Evolutionary conservation across 768 basidiomycete species (phyloP), one percentile per base, ranked within the genome.

Genomic region (Galerina sulciceps): DNA sequence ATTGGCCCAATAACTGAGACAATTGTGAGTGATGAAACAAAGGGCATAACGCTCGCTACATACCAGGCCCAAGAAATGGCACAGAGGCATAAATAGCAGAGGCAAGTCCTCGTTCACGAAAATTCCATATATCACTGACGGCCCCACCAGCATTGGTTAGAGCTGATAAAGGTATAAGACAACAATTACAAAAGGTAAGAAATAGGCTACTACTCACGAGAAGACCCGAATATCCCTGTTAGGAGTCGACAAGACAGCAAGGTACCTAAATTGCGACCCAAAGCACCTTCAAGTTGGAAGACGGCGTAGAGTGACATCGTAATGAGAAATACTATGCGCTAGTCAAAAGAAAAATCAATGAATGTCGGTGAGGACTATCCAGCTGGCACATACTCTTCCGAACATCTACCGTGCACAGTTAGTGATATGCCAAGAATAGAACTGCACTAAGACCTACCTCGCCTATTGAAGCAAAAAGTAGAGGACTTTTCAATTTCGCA

Each of bases 1-100:
- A 91, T 81, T 2, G 88, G 87, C 1, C 88, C 87, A n/a, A 86
- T 73, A 5, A 87, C 85, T 85, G 62, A 14, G 17, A 55, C 49
- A 23, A 50, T 11, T 23, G 23, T 10, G 53, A 40, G 34, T 18
- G 9, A 43, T 17, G 15, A 40, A 14, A 17, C 15, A 37, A 18
- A 34, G 45, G 26, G 41, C 15, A 23, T 4, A 3, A 46, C 51
- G n/a, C 9, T 49, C 20, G 23, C 35, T 18, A 26, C 37, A 35
- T 64, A 84, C 82, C 81, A 68, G 84, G 85, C 13, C 83, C 84
- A 50, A 85, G 80, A 65, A 82, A 88, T 45, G 78, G 85, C 48
- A 80, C 85, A 15, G 80, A 79, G 1, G 84, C 79, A 68, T 87
- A 88, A 17, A 88, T 75, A 15, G 81, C 79, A 8, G 83, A 80